These are phyloP conservation scores for Puccinia polysora DNA, from an alignment of 1,284 basidiomycete genomes.

Conservation along the genomic window DNA sequence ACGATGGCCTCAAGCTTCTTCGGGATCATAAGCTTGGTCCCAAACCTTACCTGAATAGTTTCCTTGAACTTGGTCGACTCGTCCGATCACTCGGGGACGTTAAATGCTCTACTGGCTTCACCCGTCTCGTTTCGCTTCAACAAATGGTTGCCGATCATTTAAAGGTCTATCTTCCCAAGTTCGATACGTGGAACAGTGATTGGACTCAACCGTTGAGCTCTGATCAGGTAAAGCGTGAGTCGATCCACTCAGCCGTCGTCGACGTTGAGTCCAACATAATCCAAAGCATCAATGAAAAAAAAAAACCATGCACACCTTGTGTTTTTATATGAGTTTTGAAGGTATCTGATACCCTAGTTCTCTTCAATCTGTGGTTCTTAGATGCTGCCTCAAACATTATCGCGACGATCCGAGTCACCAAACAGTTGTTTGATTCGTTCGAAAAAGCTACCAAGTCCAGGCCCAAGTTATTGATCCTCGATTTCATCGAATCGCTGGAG, in stretches of 20 bases:
- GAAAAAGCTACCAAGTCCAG: background rate
- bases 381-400: conserved; percentile 33
- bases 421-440: background rate
- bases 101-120: background rate
- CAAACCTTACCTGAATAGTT: conserved; percentile 15
- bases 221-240: conserved; percentile 17
- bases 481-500: conserved; percentile 21
- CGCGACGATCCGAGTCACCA: conserved; percentile 23
- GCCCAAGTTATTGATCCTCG: background rate
- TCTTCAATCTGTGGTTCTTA: no score
- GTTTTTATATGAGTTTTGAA: no score
- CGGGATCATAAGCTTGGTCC: conserved; percentile 2
- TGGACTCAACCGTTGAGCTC: conserved; percentile 16
- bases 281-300: no score
- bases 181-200: conserved; percentile 20
- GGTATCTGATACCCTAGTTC: no score
- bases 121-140: conserved; percentile 21
- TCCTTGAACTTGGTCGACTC: conserved; percentile 32
- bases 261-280: no score
- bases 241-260: no score
- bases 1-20: conserved; percentile 32
- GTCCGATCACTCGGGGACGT: background rate
- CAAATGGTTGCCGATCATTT: conserved; percentile 21
- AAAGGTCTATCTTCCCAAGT: conserved; percentile 23
- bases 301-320: background rate